phyloP scores from a whole-genome alignment of 306 rosid genomes.

The Lagenaria siceraria region DNA sequence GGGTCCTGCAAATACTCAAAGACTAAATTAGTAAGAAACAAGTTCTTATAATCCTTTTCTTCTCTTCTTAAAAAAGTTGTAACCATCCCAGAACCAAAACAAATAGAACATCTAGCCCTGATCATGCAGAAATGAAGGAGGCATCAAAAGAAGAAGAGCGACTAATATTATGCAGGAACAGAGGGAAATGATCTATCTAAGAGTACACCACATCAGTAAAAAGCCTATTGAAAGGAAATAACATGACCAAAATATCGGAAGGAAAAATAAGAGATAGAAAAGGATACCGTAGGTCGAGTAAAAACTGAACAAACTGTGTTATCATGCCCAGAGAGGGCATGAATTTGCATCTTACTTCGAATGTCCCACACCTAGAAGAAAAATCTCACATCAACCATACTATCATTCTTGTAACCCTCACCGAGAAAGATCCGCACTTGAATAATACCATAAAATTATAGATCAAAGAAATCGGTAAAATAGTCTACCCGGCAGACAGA shows the following conservation, averaged over 20 bases:
- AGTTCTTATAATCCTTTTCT: neutral
- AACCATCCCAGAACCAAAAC: neutral
- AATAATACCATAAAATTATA: neutral
- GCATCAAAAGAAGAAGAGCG: neutral
- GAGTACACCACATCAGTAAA: neutral
- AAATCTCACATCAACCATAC: neutral
- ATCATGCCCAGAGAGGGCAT: constrained; percentile 89
- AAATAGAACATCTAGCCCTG: neutral
- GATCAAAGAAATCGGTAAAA: constrained; percentile 8
- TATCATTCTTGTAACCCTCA: neutral
- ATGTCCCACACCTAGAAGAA: constrained; percentile 87
- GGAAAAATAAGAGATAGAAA: neutral
- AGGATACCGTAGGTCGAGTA: constrained; percentile 70
- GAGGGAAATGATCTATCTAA: neutral
- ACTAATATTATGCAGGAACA: neutral
- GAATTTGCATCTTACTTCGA: constrained; percentile 88
- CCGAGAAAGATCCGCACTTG: neutral
- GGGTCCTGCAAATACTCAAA: constrained; percentile 54
- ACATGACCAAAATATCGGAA: neutral
- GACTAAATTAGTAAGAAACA: neutral
- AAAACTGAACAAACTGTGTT: constrained; percentile 97
- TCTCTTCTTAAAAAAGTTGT: neutral
- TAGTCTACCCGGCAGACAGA: constrained; percentile 93
- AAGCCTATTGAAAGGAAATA: neutral
- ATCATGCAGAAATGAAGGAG: neutral